phyloP scores from a whole-genome alignment of 495 filamentous ascomycete genomes.

The Penicillium chermesinum region DNA sequence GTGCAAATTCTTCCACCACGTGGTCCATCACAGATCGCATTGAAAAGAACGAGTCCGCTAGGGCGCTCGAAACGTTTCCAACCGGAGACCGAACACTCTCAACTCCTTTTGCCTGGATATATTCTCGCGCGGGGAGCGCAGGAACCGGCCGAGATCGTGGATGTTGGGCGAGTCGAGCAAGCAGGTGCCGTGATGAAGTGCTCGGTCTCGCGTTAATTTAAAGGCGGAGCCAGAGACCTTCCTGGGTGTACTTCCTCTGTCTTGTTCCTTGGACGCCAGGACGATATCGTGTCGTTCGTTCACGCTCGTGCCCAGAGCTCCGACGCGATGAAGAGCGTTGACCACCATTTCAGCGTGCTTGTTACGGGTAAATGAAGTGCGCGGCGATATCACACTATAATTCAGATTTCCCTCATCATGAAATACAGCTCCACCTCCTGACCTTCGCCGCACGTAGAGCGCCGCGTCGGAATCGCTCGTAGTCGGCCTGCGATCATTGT shows the following conservation, averaged over 20 bases:
- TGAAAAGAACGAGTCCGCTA: conserved; percentile 36
- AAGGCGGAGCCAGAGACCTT: conserved; percentile 93
- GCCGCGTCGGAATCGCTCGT: conserved; percentile 23
- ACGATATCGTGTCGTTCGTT: conserved; percentile 95
- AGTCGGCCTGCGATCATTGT: conserved; percentile 26
- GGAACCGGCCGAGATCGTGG: conserved; percentile 53
- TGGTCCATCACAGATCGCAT: conserved; percentile 32
- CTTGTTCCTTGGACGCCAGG: conserved; percentile 34
- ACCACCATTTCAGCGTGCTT: conserved; percentile 89
- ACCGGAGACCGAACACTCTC: conserved; percentile 86
- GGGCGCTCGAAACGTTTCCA: conserved; percentile 61
- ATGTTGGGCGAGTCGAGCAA: conserved; percentile 69
- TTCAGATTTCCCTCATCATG: conserved; percentile 92
- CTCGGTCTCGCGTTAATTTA: conserved; percentile 72
- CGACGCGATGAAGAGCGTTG: conserved; percentile 56
- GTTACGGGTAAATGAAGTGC: conserved; percentile 68
- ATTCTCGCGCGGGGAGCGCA: conserved; percentile 71
- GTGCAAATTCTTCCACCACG: conserved; percentile 33
- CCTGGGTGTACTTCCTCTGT: conserved; percentile 34
- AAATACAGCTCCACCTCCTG: conserved; percentile 88
- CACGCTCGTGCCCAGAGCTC: conserved; percentile 54
- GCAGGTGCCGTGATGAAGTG: conserved; percentile 90
- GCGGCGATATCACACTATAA: conserved; percentile 83
- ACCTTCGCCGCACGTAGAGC: conserved; percentile 74
- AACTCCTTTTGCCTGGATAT: conserved; percentile 78